Conservation (phyloP, 768 basidiomycete species). For the Mycena rebaudengoi region DNA sequence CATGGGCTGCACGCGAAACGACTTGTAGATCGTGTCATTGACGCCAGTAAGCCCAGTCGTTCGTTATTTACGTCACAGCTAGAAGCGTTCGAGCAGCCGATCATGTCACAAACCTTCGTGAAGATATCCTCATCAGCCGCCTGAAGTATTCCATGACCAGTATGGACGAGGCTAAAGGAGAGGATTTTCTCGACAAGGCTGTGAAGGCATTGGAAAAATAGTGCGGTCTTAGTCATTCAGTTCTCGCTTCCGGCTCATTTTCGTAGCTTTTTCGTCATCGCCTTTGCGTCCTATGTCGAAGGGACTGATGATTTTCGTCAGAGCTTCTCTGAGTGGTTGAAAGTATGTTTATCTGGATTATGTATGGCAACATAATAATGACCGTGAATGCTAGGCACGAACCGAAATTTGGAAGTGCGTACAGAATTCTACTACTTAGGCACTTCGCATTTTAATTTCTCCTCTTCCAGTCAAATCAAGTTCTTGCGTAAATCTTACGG, state of each 20-base stretch:
- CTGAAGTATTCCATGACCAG: slow-evolving; percentile 87
- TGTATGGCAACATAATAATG: background rate
- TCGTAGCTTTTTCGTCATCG: slow-evolving; percentile 89
- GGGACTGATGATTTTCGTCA: slow-evolving; percentile 65
- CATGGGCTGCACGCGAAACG: slow-evolving; percentile 86
- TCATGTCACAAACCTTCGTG: slow-evolving; percentile 90
- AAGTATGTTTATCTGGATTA: slow-evolving; percentile 50
- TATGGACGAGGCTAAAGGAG: slow-evolving; percentile 70
- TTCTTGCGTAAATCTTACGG: slow-evolving; percentile 85
- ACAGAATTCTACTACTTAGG: too few relatives aligned
- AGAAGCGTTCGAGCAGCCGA: slow-evolving; percentile 63
- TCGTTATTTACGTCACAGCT: background rate
- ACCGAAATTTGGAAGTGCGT: slow-evolving; percentile 94
- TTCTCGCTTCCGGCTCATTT: background rate
- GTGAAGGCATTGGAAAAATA: slow-evolving; percentile 88
- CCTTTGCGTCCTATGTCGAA: slow-evolving; percentile 89
- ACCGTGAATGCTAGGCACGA: slow-evolving; percentile 56
- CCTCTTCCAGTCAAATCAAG: slow-evolving; percentile 72
- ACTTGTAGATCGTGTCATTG: slow-evolving; percentile 90
- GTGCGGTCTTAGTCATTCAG: slow-evolving; percentile 52
- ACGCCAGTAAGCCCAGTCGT: slow-evolving; percentile 56
- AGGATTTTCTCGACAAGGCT: slow-evolving; percentile 69
- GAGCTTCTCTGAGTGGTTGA: slow-evolving; percentile 89
- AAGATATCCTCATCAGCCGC: slow-evolving; percentile 85
- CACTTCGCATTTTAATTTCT: background rate